Evolutionary conservation across 148 eudicot genomes (phyloP).

Genomic region (Pharnaceum exiguum): DNA sequence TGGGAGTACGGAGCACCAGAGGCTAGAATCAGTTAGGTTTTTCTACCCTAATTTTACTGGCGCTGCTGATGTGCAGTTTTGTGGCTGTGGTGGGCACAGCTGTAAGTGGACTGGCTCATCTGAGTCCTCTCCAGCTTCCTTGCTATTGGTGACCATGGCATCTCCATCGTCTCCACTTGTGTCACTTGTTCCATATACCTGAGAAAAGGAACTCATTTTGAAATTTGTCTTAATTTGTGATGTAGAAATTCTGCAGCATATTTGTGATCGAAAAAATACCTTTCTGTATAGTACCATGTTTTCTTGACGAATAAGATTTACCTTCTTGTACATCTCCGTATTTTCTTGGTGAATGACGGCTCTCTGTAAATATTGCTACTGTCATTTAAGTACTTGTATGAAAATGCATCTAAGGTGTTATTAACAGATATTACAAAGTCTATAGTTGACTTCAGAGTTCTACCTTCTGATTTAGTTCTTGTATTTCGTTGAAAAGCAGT

Average conservation of each 20-base stretch:
- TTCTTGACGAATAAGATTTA: slow-evolving; percentile 48
- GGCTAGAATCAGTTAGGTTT: slow-evolving; percentile 5
- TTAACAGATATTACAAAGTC: background rate
- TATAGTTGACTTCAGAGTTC: background rate
- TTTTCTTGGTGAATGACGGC: slow-evolving; percentile 63
- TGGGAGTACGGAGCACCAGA: background rate
- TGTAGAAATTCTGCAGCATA: background rate
- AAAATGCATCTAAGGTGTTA: background rate
- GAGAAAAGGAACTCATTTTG: slow-evolving; percentile 2
- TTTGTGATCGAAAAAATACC: slow-evolving; percentile 24
- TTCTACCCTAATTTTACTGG: slow-evolving; percentile 39
- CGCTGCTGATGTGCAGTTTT: slow-evolving; percentile 15
- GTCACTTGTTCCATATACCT: slow-evolving; percentile 28
- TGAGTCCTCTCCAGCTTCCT: slow-evolving; percentile 12
- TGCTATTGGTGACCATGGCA: slow-evolving; percentile 15
- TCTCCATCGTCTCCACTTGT: slow-evolving; percentile 19
- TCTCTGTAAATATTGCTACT: slow-evolving; percentile 39
- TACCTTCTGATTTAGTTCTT: slow-evolving; percentile 65
- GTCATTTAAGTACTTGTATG: background rate
- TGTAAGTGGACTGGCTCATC: slow-evolving; percentile 19
- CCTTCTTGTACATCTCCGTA: slow-evolving; percentile 55
- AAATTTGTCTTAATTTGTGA: background rate
- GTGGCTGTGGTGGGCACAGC: slow-evolving; percentile 29
- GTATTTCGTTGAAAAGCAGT: slow-evolving; percentile 51
- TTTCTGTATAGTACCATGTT: slow-evolving; percentile 42